Conservation (phyloP, 129 eudicot species). For the Saposhnikovia divaricata region DNA sequence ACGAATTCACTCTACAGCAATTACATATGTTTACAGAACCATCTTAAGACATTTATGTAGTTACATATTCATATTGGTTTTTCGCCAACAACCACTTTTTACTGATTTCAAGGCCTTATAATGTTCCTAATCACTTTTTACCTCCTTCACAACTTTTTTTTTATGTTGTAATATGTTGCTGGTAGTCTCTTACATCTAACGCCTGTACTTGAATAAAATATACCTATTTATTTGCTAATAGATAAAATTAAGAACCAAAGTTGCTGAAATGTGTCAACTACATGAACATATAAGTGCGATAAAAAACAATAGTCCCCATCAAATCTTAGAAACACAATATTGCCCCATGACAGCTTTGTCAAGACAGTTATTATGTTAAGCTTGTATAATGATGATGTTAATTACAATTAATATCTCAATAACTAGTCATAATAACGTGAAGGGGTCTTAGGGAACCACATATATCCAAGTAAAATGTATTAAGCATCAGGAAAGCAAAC, state of each 20-base stretch:
- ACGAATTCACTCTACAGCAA: neutral
- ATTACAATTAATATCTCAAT: neutral
- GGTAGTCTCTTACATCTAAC: too few species aligned
- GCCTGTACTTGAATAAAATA: too few species aligned
- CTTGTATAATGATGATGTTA: too few species aligned
- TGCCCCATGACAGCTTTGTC: neutral
- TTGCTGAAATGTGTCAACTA: neutral
- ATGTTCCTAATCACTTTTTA: too few species aligned
- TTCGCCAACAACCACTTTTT: too few species aligned
- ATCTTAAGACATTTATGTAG: neutral
- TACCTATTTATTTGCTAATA: neutral
- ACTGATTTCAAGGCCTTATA: too few species aligned
- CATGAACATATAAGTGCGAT: neutral
- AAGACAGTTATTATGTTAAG: too few species aligned
- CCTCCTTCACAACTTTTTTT: too few species aligned
- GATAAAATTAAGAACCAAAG: neutral
- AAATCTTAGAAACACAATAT: neutral
- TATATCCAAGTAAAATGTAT: neutral
- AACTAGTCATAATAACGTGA: neutral
- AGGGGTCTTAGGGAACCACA: neutral
- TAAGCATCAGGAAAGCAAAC: neutral
- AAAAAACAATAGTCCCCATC: neutral
- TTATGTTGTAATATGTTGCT: too few species aligned
- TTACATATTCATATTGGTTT: too few species aligned
- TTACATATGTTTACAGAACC: neutral